Evolutionary conservation across 371 early-diverging fungal species (phyloP).

Genomic region (Mucor saturninus): DNA sequence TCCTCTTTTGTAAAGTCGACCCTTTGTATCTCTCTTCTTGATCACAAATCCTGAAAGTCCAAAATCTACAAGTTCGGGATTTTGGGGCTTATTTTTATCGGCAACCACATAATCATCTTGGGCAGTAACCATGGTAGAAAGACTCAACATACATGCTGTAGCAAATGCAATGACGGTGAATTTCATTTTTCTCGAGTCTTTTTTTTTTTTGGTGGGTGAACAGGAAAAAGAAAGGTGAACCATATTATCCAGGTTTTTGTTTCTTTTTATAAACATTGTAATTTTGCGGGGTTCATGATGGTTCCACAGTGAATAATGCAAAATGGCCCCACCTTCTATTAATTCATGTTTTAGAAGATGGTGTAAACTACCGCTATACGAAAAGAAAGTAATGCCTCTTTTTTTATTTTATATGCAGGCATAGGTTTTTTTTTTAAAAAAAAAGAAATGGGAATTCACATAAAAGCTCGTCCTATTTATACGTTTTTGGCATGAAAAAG

Average conservation of each 20-base stretch:
- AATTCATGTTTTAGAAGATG: too few relatives aligned
- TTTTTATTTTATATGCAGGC: too few relatives aligned
- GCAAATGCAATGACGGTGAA: neutral
- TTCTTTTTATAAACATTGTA: too few relatives aligned
- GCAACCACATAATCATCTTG: neutral
- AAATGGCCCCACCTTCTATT: too few relatives aligned
- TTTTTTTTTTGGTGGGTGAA: neutral
- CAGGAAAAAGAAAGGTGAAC: neutral
- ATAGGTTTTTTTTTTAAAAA: too few relatives aligned
- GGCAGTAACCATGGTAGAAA: neutral
- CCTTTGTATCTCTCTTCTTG: neutral
- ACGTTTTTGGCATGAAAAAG: too few relatives aligned
- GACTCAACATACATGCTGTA: neutral
- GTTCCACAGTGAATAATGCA: too few relatives aligned
- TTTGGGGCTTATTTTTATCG: neutral
- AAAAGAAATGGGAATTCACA: too few relatives aligned
- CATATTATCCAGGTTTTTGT: neutral
- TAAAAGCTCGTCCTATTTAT: too few relatives aligned
- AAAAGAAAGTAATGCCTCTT: too few relatives aligned
- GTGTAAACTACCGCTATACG: too few relatives aligned
- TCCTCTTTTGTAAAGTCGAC: neutral
- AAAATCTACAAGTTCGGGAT: neutral
- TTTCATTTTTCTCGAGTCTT: neutral
- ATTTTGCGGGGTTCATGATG: too few relatives aligned
- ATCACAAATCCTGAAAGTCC: neutral